These are phyloP conservation scores for Neofusicoccum umdonicola DNA, from an alignment of 2,329 filamentous ascomycete genomes.

Conservation along the genomic window DNA sequence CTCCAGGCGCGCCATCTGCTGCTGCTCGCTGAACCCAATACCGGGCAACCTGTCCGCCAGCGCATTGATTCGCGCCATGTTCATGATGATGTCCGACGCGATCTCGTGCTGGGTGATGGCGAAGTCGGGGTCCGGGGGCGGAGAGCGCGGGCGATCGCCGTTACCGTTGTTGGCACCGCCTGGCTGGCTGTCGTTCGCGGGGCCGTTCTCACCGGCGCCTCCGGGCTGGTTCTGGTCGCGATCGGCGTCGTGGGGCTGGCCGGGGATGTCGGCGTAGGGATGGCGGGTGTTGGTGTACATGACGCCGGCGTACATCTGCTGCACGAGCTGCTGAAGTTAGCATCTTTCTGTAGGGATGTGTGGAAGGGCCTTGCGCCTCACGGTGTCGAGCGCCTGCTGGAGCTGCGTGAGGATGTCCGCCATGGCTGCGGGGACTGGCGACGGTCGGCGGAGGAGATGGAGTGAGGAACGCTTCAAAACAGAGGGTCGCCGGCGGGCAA, in stretches of 20 bases:
- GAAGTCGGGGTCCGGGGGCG: conserved; percentile 11
- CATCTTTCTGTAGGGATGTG: neutral
- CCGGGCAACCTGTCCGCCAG: conserved; percentile 74
- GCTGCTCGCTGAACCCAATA: conserved; percentile 72
- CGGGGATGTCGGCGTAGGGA: conserved; percentile 41
- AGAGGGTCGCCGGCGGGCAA: neutral
- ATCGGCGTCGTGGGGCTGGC: conserved; percentile 40
- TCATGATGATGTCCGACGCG: conserved; percentile 71
- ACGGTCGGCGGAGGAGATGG: neutral
- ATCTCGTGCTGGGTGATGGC: conserved; percentile 56
- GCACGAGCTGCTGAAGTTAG: conserved; percentile 7
- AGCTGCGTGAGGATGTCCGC: conserved; percentile 77
- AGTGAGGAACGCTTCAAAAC: neutral
- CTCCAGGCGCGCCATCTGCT: conserved; percentile 64
- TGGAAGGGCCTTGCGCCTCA: conserved; percentile 36
- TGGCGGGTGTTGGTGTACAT: conserved; percentile 44
- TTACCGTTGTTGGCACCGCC: neutral
- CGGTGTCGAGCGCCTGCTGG: conserved; percentile 81
- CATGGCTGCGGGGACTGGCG: conserved; percentile 46
- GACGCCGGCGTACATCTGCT: conserved; percentile 48
- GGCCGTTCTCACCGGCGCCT: conserved; percentile 17
- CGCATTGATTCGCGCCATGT: conserved; percentile 79
- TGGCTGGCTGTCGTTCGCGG: conserved; percentile 20
- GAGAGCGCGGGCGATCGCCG: conserved; percentile 10
- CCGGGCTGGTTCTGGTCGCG: conserved; percentile 25